Evolutionary conservation across 129 eudicot genomes (phyloP).

Genomic region (Tanacetum coccineum): DNA sequence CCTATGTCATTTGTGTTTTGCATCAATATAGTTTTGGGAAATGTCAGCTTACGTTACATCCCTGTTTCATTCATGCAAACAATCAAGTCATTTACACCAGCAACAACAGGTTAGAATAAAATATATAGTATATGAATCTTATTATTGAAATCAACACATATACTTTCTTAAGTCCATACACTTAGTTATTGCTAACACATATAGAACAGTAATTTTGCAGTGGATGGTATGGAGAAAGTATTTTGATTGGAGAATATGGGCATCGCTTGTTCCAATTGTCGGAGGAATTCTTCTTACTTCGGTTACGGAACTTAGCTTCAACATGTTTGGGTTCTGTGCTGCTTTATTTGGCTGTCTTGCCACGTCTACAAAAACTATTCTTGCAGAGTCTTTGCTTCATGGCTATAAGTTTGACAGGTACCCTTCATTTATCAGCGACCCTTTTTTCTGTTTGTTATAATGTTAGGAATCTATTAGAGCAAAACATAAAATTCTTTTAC

Average conservation of each 20-base stretch:
- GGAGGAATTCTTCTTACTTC: slow-evolving; percentile 97
- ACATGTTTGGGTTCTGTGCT: slow-evolving; percentile 83
- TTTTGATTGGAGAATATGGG: slow-evolving; percentile 95
- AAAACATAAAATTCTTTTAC: neutral
- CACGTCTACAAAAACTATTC: slow-evolving; percentile 95
- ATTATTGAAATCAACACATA: too few relatives aligned
- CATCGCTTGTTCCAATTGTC: slow-evolving; percentile 84
- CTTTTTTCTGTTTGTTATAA: neutral
- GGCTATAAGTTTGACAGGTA: slow-evolving; percentile 99
- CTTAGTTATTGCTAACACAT: slow-evolving; percentile 16
- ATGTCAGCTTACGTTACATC: slow-evolving; percentile 93
- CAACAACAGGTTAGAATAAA: slow-evolving; percentile 80
- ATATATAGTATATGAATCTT: neutral
- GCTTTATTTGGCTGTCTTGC: slow-evolving; percentile 98
- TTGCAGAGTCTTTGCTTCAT: slow-evolving; percentile 90
- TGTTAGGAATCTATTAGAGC: neutral
- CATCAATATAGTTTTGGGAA: slow-evolving; percentile 88
- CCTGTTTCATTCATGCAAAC: slow-evolving; percentile 99
- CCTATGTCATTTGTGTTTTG: slow-evolving; percentile 98
- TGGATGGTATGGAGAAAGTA: slow-evolving; percentile 94
- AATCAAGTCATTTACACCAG: slow-evolving; percentile 95
- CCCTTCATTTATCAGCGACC: slow-evolving; percentile 6
- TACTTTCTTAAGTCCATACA: too few relatives aligned
- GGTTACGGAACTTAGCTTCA: slow-evolving; percentile 90
- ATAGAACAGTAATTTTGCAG: slow-evolving; percentile 79